These are phyloP conservation scores for Acacia concinna DNA, from an alignment of 331 rosid species.

Conservation along the genomic window DNA sequence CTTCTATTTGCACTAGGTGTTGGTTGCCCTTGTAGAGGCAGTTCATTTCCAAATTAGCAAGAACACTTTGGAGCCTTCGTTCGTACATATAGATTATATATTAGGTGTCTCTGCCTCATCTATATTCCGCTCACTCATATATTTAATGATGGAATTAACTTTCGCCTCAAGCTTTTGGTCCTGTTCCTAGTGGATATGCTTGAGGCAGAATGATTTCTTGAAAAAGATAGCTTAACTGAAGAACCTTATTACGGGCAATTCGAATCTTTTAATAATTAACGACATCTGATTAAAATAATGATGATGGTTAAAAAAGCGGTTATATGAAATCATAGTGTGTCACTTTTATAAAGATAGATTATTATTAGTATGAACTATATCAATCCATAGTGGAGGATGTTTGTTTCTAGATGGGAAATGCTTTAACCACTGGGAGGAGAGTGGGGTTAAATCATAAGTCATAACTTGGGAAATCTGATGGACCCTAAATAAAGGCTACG, in stretches of 20 bases:
- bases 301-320: not conserved
- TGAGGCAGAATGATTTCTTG: not conserved
- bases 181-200: not conserved
- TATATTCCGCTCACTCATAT: not conserved
- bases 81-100: slow-evolving; percentile 34
- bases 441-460: not conserved
- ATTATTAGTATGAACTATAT: too few species aligned
- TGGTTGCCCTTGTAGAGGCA: slow-evolving; percentile 28
- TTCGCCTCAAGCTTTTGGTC: not conserved
- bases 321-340: not conserved
- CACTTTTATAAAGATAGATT: not conserved
- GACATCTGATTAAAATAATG: not conserved
- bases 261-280: not conserved
- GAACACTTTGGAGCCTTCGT: slow-evolving; percentile 23
- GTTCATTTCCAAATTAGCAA: slow-evolving; percentile 22
- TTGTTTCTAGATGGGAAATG: not conserved
- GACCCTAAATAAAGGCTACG: not conserved
- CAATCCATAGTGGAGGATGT: not conserved
- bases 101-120: slow-evolving; percentile 18
- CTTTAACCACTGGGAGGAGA: not conserved
- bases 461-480: not conserved
- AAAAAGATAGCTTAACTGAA: not conserved
- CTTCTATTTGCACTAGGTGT: slow-evolving; percentile 14
- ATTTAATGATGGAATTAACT: not conserved
- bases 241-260: not conserved